phyloP scores from a whole-genome alignment of 768 basidiomycete genomes.

The Cystofilobasidium macerans region DNA sequence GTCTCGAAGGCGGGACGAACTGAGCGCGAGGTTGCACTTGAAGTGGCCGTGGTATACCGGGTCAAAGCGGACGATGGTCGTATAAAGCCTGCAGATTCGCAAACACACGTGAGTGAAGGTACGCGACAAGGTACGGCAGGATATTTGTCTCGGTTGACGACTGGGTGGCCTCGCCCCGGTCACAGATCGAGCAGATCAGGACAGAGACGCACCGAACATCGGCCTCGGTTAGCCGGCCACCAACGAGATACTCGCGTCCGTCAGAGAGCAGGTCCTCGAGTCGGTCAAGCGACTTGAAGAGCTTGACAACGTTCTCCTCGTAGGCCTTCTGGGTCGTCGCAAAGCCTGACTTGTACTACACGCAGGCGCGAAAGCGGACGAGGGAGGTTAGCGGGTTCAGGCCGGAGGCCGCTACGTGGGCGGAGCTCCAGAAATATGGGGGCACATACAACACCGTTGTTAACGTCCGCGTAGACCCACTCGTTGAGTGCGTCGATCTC shows the following conservation, averaged over 20 bases:
- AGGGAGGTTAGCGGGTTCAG: not conserved
- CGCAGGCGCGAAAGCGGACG: not conserved
- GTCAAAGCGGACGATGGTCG: slow-evolving; percentile 85
- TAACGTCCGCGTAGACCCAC: slow-evolving; percentile 67
- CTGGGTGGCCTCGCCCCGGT: too few relatives aligned
- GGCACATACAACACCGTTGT: slow-evolving; percentile 38
- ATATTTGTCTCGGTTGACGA: too few relatives aligned
- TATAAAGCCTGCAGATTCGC: slow-evolving; percentile 71
- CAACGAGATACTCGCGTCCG: slow-evolving; percentile 73
- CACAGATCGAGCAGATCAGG: too few relatives aligned
- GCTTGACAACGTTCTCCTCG: slow-evolving; percentile 54
- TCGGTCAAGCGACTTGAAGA: slow-evolving; percentile 71
- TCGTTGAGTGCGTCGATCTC: slow-evolving; percentile 77
- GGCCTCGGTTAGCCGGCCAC: slow-evolving; percentile 60
- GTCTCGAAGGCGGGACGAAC: too few relatives aligned
- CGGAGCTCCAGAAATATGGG: not conserved
- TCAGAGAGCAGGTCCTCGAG: slow-evolving; percentile 60
- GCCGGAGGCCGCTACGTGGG: not conserved
- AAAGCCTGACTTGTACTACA: slow-evolving; percentile 82
- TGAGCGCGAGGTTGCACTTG: slow-evolving; percentile 74
- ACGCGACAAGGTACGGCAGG: too few relatives aligned
- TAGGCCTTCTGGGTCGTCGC: slow-evolving; percentile 73
- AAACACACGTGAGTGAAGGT: not conserved
- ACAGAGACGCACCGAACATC: slow-evolving; percentile 36
- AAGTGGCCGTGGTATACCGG: slow-evolving; percentile 83